Conservation (phyloP, 768 basidiomycete species). For the Cubamyces lactineus region DNA sequence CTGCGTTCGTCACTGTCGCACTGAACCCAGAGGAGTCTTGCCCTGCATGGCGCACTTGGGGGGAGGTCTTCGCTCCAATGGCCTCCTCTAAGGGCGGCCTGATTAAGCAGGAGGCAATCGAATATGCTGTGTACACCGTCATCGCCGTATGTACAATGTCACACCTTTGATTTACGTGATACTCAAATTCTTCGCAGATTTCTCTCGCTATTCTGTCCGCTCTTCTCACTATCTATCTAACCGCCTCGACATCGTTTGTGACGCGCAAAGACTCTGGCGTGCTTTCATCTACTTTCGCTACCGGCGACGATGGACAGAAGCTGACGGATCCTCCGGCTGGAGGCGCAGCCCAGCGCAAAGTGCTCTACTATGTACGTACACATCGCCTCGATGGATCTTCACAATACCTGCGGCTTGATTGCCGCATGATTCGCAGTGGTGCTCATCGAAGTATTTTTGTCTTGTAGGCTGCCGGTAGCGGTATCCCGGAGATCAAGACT, state of each 20-base stretch:
- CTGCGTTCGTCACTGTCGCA: constrained; percentile 20
- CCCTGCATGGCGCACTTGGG: constrained; percentile 77
- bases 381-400: background rate
- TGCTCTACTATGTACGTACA: constrained; percentile 79
- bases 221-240: constrained; percentile 83
- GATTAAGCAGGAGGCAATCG: constrained; percentile 50
- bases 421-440: background rate
- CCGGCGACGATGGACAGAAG: constrained; percentile 28
- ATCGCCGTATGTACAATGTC: constrained; percentile 70
- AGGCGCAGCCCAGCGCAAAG: constrained; percentile 56
- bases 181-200: constrained; percentile 49
- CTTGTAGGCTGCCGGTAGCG: constrained; percentile 87
- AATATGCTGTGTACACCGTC: constrained; percentile 69
- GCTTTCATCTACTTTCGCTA: constrained; percentile 49
- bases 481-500: constrained; percentile 96
- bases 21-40: constrained; percentile 48
- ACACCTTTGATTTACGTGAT: background rate
- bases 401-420: too few relatives aligned
- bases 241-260: constrained; percentile 84
- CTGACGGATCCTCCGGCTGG: constrained; percentile 26
- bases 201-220: constrained; percentile 71
- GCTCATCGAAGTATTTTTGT: background rate
- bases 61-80: constrained; percentile 50
- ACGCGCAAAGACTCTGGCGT: constrained; percentile 91
- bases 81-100: constrained; percentile 35